Evolutionary conservation across 176 grass and related monocot species (phyloP).

Genomic region (Musa beccarii): DNA sequence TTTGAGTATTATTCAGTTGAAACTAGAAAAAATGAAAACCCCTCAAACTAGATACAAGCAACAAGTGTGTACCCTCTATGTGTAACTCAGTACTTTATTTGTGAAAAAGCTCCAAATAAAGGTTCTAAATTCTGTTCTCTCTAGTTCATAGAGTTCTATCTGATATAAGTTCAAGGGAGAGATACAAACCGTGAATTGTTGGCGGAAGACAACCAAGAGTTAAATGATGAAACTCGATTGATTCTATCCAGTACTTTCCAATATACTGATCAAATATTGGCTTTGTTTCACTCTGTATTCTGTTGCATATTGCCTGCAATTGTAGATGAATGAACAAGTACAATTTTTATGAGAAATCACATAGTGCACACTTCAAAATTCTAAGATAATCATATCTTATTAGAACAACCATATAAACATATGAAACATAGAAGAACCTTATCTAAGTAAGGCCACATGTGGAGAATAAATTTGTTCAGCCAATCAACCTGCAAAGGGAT

Average conservation of each 20-base stretch:
- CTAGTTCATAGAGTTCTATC: background rate
- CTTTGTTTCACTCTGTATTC: conserved; percentile 42
- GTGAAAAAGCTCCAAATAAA: background rate
- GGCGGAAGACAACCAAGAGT: conserved; percentile 77
- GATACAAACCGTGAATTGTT: conserved; percentile 59
- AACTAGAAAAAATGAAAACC: background rate
- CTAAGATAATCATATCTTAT: background rate
- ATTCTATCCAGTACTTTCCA: conserved; percentile 72
- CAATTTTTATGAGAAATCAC: background rate
- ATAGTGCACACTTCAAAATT: background rate
- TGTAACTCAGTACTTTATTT: background rate
- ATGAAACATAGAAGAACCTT: conserved; percentile 57
- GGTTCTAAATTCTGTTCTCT: background rate
- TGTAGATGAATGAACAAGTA: conserved; percentile 15
- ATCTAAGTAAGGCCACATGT: conserved; percentile 91
- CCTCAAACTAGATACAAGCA: background rate
- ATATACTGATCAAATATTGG: conserved; percentile 81
- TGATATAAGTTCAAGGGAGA: background rate
- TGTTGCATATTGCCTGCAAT: conserved; percentile 73
- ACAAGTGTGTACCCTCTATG: background rate
- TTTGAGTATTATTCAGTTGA: background rate
- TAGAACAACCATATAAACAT: conserved; percentile 20
- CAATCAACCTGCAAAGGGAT: conserved; percentile 64
- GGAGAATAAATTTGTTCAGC: conserved; percentile 72
- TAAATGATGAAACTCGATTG: conserved; percentile 64